Evolutionary conservation across 208 protist species (phyloP).

Genomic region (Trypanosoma lewisi): DNA sequence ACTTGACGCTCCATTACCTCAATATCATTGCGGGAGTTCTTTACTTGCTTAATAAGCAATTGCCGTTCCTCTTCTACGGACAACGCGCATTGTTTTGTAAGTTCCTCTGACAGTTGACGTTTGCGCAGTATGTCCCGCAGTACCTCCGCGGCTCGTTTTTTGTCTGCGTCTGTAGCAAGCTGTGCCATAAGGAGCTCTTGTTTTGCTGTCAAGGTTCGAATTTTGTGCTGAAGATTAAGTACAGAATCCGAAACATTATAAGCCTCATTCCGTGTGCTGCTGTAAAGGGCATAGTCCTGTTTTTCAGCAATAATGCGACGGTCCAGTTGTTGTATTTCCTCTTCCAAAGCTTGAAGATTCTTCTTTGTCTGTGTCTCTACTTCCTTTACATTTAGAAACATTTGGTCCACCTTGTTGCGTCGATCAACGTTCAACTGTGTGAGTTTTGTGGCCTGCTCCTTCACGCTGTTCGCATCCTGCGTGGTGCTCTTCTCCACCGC

Average conservation of each 20-base stretch:
- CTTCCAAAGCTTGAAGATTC: constrained; percentile 54
- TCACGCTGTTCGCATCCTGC: constrained; percentile 65
- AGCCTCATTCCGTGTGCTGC: constrained; percentile 61
- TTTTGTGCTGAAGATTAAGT: constrained; percentile 77
- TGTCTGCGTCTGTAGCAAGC: constrained; percentile 73
- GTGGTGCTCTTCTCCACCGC: constrained; percentile 64
- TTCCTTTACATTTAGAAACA: constrained; percentile 83
- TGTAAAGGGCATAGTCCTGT: constrained; percentile 75
- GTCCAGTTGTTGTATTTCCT: constrained; percentile 81
- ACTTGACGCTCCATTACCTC: constrained; percentile 85
- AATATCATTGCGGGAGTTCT: constrained; percentile 72
- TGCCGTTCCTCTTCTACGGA: constrained; percentile 86
- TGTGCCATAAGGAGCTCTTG: constrained; percentile 79
- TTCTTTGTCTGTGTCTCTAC: constrained; percentile 69
- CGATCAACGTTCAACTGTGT: constrained; percentile 60
- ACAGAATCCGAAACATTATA: constrained; percentile 77
- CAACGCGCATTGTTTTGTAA: constrained; percentile 73
- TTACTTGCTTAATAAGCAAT: constrained; percentile 77
- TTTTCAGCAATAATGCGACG: constrained; percentile 69
- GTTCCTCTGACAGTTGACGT: constrained; percentile 60
- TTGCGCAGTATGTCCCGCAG: constrained; percentile 76
- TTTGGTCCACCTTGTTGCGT: constrained; percentile 74
- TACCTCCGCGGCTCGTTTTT: constrained; percentile 64
- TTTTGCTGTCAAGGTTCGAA: constrained; percentile 78
- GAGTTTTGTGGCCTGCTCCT: constrained; percentile 66